These are phyloP conservation scores for Xylaria sp. DNA, from an alignment of 2,329 filamentous ascomycete species.

Conservation along the genomic window DNA sequence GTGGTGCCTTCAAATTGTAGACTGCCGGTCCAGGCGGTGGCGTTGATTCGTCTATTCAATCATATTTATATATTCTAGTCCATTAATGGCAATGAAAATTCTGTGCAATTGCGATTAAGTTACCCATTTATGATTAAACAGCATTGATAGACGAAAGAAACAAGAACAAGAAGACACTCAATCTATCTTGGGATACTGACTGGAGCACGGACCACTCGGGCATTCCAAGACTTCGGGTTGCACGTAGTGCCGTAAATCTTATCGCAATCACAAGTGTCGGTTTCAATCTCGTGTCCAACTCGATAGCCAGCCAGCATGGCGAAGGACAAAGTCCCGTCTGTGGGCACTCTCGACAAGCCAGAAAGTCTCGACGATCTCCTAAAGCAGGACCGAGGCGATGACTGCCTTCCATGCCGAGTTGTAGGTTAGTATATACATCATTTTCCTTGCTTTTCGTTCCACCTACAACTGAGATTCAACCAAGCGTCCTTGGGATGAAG, in stretches of 20 bases:
- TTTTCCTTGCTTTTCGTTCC: neutral
- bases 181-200: neutral
- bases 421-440: constrained; percentile 65
- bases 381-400: constrained; percentile 65
- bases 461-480: neutral
- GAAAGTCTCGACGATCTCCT: constrained; percentile 69
- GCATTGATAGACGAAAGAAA: neutral
- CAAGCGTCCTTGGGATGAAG: neutral
- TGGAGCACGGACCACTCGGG: constrained; percentile 19
- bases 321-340: constrained; percentile 59
- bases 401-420: constrained; percentile 77
- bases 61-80: constrained; percentile 3
- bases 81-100: neutral
- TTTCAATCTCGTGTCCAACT: constrained; percentile 15
- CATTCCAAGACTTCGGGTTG: constrained; percentile 4
- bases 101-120: no score
- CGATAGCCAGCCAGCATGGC: constrained; percentile 51
- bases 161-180: neutral
- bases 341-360: constrained; percentile 66
- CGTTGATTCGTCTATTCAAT: neutral
- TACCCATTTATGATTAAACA: no score
- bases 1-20: constrained; percentile 70
- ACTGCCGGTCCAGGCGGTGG: neutral
- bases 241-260: constrained; percentile 4
- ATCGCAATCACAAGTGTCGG: constrained; percentile 4